Conservation (phyloP, 2,329 filamentous ascomycete genomes). For the Ophiostoma quercus region DNA sequence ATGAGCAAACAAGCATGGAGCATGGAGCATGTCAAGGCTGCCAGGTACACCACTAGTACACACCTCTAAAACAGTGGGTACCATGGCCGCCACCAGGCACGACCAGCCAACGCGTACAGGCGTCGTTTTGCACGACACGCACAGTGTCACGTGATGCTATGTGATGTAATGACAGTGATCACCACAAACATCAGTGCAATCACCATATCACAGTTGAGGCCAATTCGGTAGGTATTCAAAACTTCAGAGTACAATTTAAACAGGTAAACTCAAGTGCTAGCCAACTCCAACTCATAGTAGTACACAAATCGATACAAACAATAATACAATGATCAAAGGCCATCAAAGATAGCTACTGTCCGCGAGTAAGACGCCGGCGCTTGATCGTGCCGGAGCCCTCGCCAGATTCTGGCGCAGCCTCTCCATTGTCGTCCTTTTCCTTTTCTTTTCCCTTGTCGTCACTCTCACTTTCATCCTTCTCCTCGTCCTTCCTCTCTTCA, state of each 20-base stretch:
- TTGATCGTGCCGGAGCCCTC: constrained; percentile 28
- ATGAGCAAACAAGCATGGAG: not conserved
- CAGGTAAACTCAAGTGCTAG: not conserved
- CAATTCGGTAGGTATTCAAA: not conserved
- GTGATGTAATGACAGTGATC: not conserved
- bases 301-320: not conserved
- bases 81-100: constrained; percentile 18
- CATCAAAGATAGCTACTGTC: constrained; percentile 19
- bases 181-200: not conserved
- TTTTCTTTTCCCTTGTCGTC: constrained; percentile 1
- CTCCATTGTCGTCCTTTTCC: not conserved
- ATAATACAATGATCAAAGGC: not conserved
- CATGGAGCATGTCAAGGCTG: constrained; percentile 5
- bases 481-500: not conserved
- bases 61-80: constrained; percentile 10
- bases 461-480: constrained; percentile 17
- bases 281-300: not conserved
- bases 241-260: not conserved
- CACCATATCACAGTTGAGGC: not conserved
- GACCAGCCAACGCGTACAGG: constrained; percentile 19
- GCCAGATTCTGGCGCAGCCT: constrained; percentile 8
- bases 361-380: constrained; percentile 29
- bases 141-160: constrained; percentile 14
- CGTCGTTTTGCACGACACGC: not conserved
- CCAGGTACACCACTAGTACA: constrained; percentile 12